Evolutionary conservation across 805 yeast species (phyloP), one percentile per base, ranked within the genome.

Genomic region (Naumovozyma castellii): DNA sequence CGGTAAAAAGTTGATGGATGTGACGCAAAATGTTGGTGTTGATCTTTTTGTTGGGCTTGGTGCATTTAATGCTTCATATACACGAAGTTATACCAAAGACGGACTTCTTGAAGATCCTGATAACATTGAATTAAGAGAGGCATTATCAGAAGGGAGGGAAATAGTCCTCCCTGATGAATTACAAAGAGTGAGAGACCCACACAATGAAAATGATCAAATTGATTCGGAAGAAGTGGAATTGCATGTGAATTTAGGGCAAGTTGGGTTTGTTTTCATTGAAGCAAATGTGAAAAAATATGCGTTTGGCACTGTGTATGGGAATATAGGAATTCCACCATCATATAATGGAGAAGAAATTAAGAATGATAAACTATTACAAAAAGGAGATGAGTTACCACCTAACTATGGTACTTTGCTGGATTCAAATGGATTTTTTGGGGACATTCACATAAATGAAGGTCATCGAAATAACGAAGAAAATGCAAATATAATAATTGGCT

Each of bases 261-360:
- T 73, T 35, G 94, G 94, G 2, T 84, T 68, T 59, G 90, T 84
- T 1, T 82, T 78, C 53, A 82, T 84, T 36, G 92, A 84, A 56
- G 94, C 80, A 0, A 84, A 84, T 60, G 88, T 84, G 18, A 83
- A 84, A 53, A 83, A 80, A 55, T 84, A 90, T 84, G 87, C 87
- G 13, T 81, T 78, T 60, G 94, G 58, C 18, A 50, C 62, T 22
- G 56, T 60, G 3, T 57, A 45, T 44, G 72, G 72, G 3, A 66
- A 64, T 2, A 67, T 68, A 44, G 72, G 72, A 5, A 56, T 67
- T 12, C 72, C 72, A 4, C 72, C 72, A 4, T 59, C 69, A 2
- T 68, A 67, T 47, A 58, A 57, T 35, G 73, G 72, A 2, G 60
- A 59, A 40, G 64, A 63, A 37, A 52, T 51, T 36, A 58, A 58